Conservation (phyloP, 140 eudicot genomes). For the Erigeron philadelphicus region DNA sequence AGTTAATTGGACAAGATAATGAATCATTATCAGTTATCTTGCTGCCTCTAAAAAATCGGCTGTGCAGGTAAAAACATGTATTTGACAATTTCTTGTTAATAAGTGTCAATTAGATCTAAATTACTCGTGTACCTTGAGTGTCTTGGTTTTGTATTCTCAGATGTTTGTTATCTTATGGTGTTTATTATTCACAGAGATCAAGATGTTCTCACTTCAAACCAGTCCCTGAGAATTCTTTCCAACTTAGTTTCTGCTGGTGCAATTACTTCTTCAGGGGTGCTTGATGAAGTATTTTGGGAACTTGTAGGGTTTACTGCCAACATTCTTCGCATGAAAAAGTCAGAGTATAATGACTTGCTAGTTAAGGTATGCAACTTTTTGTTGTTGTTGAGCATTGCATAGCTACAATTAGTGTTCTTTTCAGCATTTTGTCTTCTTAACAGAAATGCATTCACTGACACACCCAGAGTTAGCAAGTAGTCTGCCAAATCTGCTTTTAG, state of each 20-base stretch:
- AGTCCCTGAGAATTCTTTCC: conserved; percentile 75
- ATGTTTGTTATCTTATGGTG: conserved; percentile 21
- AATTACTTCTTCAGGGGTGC: conserved; percentile 54
- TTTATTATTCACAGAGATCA: conserved; percentile 52
- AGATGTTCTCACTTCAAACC: conserved; percentile 48
- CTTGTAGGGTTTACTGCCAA: conserved; percentile 67
- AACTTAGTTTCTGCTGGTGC: conserved; percentile 86
- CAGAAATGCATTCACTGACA: neutral
- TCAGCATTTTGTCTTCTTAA: neutral
- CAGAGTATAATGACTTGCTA: conserved; percentile 53
- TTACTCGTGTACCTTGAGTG: conserved; percentile 1
- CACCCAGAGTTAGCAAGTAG: neutral
- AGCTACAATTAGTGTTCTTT: neutral
- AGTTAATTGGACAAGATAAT: conserved; percentile 81
- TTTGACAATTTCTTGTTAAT: neutral
- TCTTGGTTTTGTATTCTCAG: conserved; percentile 8
- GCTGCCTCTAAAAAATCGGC: conserved; percentile 56
- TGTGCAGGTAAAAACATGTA: conserved; percentile 51
- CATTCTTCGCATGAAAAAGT: conserved; percentile 34
- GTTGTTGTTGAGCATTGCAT: conserved; percentile 3
- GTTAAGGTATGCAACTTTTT: conserved; percentile 49
- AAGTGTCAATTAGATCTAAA: conserved; percentile 9
- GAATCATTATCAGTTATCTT: conserved; percentile 74
- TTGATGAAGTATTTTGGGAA: conserved; percentile 63
- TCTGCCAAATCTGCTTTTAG: neutral